Percentiles rank a stretch among this genome's conserved stretches.
These are phyloP conservation scores for Solanum rostratum DNA, from an alignment of 257 asterid genomes.

Conservation along the genomic window DNA sequence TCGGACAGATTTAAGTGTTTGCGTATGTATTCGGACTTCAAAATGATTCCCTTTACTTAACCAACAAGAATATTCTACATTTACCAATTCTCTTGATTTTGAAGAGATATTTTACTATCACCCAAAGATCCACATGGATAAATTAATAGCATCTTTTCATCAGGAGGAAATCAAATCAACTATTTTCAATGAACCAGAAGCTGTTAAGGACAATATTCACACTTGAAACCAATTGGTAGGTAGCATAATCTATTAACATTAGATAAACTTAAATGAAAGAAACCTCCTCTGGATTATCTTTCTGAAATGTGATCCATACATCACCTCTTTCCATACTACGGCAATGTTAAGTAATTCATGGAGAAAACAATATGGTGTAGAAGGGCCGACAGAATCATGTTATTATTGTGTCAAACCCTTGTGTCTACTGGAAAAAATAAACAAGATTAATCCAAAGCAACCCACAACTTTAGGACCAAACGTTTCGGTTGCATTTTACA, in stretches of 20 bases:
- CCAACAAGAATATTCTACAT: background rate
- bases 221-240: background rate
- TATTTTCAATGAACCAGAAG: background rate
- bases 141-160: background rate
- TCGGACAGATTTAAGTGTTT: background rate
- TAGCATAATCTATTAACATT: background rate
- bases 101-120: background rate
- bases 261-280: background rate
- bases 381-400: background rate
- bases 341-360: background rate
- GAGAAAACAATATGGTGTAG: background rate
- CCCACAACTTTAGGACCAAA: background rate
- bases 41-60: background rate
- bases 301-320: background rate
- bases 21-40: background rate
- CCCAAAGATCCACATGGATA: background rate
- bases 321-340: background rate
- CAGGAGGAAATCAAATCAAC: background rate
- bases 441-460: background rate
- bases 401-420: background rate
- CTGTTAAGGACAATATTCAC: background rate
- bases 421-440: background rate
- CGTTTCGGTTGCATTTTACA: background rate
- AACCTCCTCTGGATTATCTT: background rate
- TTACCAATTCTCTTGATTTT: background rate